A percentile compares a stretch with the other conserved stretches of the same genome.
Evolutionary conservation across 768 basidiomycete species (phyloP).

Genomic region (Rossbeevera mucosa): DNA sequence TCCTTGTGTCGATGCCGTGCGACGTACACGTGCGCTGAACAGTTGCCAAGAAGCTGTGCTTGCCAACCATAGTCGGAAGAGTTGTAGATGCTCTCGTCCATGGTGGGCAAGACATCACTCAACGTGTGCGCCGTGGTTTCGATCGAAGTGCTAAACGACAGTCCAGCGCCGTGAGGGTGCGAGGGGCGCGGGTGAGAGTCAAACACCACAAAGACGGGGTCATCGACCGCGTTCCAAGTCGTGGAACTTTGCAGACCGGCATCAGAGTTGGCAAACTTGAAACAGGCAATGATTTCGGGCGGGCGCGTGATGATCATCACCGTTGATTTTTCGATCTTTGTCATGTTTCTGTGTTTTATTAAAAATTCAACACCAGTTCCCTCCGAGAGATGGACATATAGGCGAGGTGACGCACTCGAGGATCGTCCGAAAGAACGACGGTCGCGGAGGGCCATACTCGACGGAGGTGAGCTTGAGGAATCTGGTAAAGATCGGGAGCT

Average conservation of each 20-base stretch:
- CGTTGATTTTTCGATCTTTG: slow-evolving; percentile 18
- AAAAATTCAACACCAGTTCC: background rate
- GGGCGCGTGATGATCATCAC: slow-evolving; percentile 61
- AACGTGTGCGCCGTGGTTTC: slow-evolving; percentile 42
- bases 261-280: slow-evolving; percentile 29
- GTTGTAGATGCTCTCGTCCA: slow-evolving; percentile 42
- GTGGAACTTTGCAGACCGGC: background rate
- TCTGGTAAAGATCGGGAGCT: slow-evolving; percentile 45
- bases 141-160: slow-evolving; percentile 48
- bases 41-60: slow-evolving; percentile 56
- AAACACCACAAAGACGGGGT: slow-evolving; percentile 50
- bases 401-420: slow-evolving; percentile 20
- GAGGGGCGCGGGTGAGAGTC: slow-evolving; percentile 63
- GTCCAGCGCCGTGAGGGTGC: slow-evolving; percentile 57
- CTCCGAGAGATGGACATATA: background rate
- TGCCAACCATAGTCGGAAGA: slow-evolving; percentile 55
- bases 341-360: slow-evolving; percentile 21
- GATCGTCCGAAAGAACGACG: slow-evolving; percentile 34
- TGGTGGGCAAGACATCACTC: slow-evolving; percentile 39
- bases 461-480: slow-evolving; percentile 34
- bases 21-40: slow-evolving; percentile 54
- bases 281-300: slow-evolving; percentile 61
- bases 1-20: slow-evolving; percentile 26
- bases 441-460: slow-evolving; percentile 35
- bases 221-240: slow-evolving; percentile 5